These are phyloP conservation scores for Cyberlindnera lachancei DNA, from an alignment of 805 yeast species.

Conservation along the genomic window DNA sequence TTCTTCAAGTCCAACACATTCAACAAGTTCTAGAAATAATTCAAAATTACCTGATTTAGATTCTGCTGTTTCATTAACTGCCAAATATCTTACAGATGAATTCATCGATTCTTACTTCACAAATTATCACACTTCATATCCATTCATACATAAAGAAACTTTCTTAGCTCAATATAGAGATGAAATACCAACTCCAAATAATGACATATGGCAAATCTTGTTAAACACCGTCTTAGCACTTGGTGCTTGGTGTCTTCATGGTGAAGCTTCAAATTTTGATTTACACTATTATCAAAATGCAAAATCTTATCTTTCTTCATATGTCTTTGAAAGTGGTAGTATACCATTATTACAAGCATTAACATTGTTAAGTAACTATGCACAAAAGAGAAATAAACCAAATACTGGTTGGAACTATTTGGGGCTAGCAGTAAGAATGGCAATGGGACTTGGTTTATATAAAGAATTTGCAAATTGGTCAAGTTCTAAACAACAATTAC, in stretches of 20 bases:
- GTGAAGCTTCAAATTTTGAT: slow-evolving; percentile 45
- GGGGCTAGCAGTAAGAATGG: slow-evolving; percentile 61
- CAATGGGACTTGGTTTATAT: slow-evolving; percentile 55
- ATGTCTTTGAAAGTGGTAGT: slow-evolving; percentile 54
- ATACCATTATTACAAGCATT: slow-evolving; percentile 45
- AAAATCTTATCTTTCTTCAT: slow-evolving; percentile 33
- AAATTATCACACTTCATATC: slow-evolving; percentile 54
- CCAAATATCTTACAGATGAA: slow-evolving; percentile 25
- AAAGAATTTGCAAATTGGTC: slow-evolving; percentile 41
- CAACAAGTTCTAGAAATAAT: slow-evolving; percentile 18
- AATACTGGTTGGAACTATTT: slow-evolving; percentile 64
- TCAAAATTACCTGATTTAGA: slow-evolving; percentile 19
- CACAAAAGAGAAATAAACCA: slow-evolving; percentile 57
- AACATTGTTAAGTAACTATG: slow-evolving; percentile 49
- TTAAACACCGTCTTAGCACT: slow-evolving; percentile 52
- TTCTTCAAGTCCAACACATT: slow-evolving; percentile 8
- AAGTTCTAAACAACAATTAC: slow-evolving; percentile 31
- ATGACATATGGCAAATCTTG: slow-evolving; percentile 45
- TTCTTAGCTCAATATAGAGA: slow-evolving; percentile 41
- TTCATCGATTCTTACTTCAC: slow-evolving; percentile 46
- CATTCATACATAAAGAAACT: slow-evolving; percentile 49
- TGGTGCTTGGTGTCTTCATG: slow-evolving; percentile 63
- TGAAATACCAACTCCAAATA: slow-evolving; percentile 33
- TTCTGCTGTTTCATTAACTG: slow-evolving; percentile 21
- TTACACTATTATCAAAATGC: slow-evolving; percentile 49